A percentile compares a stretch with the other conserved stretches of the same genome.
These are phyloP conservation scores for Cicer yamashitae DNA, from an alignment of 306 rosid species.

Conservation along the genomic window DNA sequence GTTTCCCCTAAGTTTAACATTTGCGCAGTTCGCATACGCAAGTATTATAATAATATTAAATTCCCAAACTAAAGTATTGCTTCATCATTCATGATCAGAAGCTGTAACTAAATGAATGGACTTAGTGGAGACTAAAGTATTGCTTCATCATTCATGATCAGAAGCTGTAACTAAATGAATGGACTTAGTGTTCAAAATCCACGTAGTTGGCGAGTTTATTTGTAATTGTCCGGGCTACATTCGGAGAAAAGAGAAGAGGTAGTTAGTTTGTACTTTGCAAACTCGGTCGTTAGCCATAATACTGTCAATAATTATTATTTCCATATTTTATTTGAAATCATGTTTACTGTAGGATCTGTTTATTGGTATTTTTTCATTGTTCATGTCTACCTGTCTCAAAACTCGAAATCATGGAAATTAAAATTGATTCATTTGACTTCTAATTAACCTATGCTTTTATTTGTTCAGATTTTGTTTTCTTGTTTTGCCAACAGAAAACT, in stretches of 20 bases:
- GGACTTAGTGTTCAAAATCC: constrained; percentile 1
- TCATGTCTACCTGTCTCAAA: neutral
- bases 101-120: constrained; percentile 3
- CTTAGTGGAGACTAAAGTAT: neutral
- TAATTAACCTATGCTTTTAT: constrained; percentile 4
- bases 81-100: constrained; percentile 1
- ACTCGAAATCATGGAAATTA: neutral
- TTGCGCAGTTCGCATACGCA: neutral
- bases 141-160: neutral
- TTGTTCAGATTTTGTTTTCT: neutral
- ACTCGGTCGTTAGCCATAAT: neutral
- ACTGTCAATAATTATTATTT: neutral
- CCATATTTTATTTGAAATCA: neutral
- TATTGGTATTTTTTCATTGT: neutral
- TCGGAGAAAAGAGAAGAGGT: neutral
- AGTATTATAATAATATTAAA: neutral
- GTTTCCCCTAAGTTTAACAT: neutral
- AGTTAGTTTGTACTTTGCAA: neutral
- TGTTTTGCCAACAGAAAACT: constrained; percentile 31
- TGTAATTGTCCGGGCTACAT: constrained; percentile 6
- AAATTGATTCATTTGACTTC: neutral
- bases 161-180: neutral
- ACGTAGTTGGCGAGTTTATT: neutral
- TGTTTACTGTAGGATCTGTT: constrained; percentile 4
- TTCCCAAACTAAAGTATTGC: neutral